Percentiles rank a stretch among this genome's conserved stretches.
These are phyloP conservation scores for Phoma sp. DNA, from an alignment of 2,329 filamentous ascomycete species.

Conservation along the genomic window DNA sequence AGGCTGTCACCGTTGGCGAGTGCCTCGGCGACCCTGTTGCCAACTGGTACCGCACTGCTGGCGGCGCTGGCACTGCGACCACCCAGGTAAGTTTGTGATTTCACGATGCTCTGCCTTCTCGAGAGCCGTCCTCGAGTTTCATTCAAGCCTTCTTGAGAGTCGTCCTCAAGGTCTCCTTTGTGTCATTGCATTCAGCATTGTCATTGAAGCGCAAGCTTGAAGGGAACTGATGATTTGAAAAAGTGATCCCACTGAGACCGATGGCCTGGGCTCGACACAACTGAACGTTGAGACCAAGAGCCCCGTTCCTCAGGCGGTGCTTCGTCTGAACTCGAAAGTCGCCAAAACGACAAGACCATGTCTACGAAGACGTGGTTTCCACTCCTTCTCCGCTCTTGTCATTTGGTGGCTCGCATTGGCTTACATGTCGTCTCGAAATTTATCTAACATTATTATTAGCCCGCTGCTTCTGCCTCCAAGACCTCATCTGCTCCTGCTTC, in stretches of 20 bases:
- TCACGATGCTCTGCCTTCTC: slow-evolving; percentile 8
- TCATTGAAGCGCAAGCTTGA: slow-evolving; percentile 22
- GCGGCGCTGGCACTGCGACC: slow-evolving; percentile 27
- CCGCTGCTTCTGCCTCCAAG: slow-evolving; percentile 22
- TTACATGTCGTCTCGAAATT: slow-evolving; percentile 4
- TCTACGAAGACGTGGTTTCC: slow-evolving; percentile 8
- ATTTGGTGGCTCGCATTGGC: slow-evolving; percentile 9
- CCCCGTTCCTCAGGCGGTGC: slow-evolving; percentile 9
- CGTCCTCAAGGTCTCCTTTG: slow-evolving; percentile 16
- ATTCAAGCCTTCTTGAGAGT: slow-evolving; percentile 9
- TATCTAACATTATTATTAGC: slow-evolving; percentile 11
- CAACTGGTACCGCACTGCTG: slow-evolving; percentile 59
- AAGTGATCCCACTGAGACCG: slow-evolving; percentile 15
- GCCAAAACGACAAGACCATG: slow-evolving; percentile 6
- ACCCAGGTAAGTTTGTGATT: slow-evolving; percentile 22
- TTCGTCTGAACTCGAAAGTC: slow-evolving; percentile 13
- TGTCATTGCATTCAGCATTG: slow-evolving; percentile 18
- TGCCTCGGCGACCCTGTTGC: slow-evolving; percentile 54
- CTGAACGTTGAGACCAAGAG: slow-evolving; percentile 8
- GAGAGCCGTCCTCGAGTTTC: slow-evolving; percentile 12
- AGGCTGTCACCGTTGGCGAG: slow-evolving; percentile 57
- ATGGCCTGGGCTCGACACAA: slow-evolving; percentile 12
- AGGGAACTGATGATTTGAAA: slow-evolving; percentile 17
- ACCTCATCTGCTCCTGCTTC: slow-evolving; percentile 23
- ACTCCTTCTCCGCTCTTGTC: slow-evolving; percentile 4